Conservation (phyloP, 441 rosid species). For the Bruguiera hainesii region DNA sequence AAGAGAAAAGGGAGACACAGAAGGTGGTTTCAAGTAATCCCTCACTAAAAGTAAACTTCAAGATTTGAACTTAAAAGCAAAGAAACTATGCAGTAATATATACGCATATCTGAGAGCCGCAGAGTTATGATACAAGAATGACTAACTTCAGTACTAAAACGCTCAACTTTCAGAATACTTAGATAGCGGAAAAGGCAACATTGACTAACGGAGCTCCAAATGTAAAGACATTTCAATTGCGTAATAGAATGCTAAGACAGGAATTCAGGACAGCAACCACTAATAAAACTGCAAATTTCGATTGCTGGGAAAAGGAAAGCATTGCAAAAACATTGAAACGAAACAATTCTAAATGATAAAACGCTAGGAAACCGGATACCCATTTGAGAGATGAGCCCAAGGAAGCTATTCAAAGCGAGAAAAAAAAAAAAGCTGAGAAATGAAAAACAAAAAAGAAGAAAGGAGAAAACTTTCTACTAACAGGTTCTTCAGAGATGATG, state of each 20-base stretch:
- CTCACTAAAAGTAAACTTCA: not conserved
- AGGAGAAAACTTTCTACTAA: constrained; percentile 23
- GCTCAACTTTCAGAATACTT: not conserved
- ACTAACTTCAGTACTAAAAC: not conserved
- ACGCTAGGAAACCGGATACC: constrained; percentile 7
- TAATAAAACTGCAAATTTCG: constrained; percentile 1
- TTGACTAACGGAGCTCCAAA: too few relatives aligned
- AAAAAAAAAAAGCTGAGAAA: not conserved
- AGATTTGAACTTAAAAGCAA: not conserved
- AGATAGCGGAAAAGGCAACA: too few relatives aligned
- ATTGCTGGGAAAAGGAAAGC: not conserved
- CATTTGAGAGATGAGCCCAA: constrained; percentile 11
- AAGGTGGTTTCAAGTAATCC: not conserved
- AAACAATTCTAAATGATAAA: constrained; percentile 7
- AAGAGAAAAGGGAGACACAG: not conserved
- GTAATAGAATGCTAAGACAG: not conserved
- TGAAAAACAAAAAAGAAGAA: too few relatives aligned
- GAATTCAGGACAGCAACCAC: not conserved
- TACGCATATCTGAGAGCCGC: not conserved
- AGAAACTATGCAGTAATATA: not conserved
- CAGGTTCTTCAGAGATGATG: constrained; percentile 91
- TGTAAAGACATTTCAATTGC: too few relatives aligned
- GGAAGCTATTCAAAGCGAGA: not conserved
- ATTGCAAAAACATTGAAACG: not conserved
- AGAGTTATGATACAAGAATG: not conserved